These are phyloP conservation scores for Basipetospora sp. DNA, from an alignment of 2,329 filamentous ascomycete genomes.

Conservation along the genomic window DNA sequence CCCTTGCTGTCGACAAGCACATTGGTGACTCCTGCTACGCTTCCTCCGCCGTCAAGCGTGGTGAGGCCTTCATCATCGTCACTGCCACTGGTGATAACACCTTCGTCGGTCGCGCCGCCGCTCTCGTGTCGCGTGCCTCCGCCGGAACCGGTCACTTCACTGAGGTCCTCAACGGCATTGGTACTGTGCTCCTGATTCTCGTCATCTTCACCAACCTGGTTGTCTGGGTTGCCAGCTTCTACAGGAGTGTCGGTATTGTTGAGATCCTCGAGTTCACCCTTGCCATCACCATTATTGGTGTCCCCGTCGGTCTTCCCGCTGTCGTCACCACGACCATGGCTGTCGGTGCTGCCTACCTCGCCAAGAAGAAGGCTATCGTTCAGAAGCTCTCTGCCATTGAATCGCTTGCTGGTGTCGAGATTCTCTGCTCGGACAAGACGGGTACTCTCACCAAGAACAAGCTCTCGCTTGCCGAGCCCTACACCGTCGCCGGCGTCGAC, in stretches of 20 bases:
- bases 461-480: conserved; percentile 73
- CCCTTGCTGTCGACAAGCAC: conserved; percentile 80
- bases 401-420: conserved; percentile 81
- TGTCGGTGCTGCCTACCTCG: conserved; percentile 79
- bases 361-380: conserved; percentile 84
- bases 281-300: conserved; percentile 80
- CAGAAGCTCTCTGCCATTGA: conserved; percentile 87
- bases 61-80: conserved; percentile 69
- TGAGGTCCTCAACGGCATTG: conserved; percentile 76
- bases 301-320: conserved; percentile 81
- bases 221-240: conserved; percentile 79
- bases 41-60: conserved; percentile 81
- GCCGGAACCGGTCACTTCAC: conserved; percentile 74
- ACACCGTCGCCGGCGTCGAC: conserved; percentile 67
- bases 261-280: conserved; percentile 71
- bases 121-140: conserved; percentile 65
- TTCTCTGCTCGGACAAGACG: conserved; percentile 89
- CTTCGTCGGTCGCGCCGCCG: conserved; percentile 77
- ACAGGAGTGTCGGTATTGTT: conserved; percentile 69
- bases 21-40: conserved; percentile 67
- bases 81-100: conserved; percentile 79
- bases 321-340: conserved; percentile 93
- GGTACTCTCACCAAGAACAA: conserved; percentile 92
- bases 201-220: conserved; percentile 68
- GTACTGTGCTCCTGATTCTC: conserved; percentile 61